Evolutionary conservation across 2,329 filamentous ascomycete species (phyloP), one percentile per base, ranked within the genome.

Genomic region (Arthrobotrys megalospora): DNA sequence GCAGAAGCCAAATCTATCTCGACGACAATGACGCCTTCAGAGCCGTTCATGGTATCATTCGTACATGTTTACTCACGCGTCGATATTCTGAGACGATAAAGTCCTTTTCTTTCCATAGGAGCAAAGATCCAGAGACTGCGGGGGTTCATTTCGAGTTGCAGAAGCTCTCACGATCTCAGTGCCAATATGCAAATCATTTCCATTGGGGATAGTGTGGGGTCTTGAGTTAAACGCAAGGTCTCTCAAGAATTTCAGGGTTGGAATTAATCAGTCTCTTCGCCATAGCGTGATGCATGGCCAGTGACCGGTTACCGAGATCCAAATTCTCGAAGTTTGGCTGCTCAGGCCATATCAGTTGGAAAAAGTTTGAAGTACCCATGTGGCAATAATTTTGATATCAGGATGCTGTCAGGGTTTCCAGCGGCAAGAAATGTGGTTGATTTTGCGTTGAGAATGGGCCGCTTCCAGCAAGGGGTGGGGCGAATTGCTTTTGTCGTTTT

Each of bases 11-110:
- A 3, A 36, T 32, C 16, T 47, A 47, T 53, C 50, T 48, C 6
- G 24, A 70, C 12, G 19, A n/a, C 14, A 34, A 77, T 77, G 66
- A 71, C 73, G 73, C 50, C 73, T 77, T 77, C 38, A 12, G 11
- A 70, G 58, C 70, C 36, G 32, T 24, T 21, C 66, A 71, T 77
- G 28, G 65, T 77, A 71, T 65, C 73, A 77, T 77, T 50, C 2
- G 32, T 50, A 32, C 63, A 65, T 21, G n/a, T 47, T 53, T 8
- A 41, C 6, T 53, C 10, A 19, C 1, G 5, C 14, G 34, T 12
- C 12, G 52, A 12, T 36, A 32, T 34, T 36, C 10, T 14, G 19
- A 16, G n/a, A 24, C 32, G 16, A 62, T 5, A 62, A 28, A 28
- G 28, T 0, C 6, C 16, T 16, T 24, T 43, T 21, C 19, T 28